These are phyloP conservation scores for Fusarium acutatum DNA, from an alignment of 2,329 filamentous ascomycete genomes.

Conservation along the genomic window DNA sequence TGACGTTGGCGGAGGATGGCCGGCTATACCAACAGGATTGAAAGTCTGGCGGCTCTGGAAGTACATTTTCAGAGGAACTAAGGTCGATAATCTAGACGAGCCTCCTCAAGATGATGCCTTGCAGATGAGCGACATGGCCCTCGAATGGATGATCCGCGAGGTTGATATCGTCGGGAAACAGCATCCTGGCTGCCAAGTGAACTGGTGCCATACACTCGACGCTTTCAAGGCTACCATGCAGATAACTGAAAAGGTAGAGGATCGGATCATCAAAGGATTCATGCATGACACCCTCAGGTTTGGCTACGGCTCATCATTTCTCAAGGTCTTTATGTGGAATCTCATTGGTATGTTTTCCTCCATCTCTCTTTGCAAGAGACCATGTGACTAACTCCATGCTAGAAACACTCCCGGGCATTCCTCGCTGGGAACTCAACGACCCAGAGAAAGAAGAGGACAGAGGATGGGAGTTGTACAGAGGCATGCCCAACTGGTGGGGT, in stretches of 20 bases:
- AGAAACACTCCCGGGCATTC: background rate
- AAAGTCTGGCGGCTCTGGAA: too few relatives aligned
- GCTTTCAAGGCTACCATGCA: too few relatives aligned
- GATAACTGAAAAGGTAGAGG: too few relatives aligned
- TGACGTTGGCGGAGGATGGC: too few relatives aligned
- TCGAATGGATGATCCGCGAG: too few relatives aligned
- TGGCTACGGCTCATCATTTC: slow-evolving; percentile 47
- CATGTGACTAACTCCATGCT: background rate
- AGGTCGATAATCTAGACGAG: too few relatives aligned
- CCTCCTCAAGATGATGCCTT: too few relatives aligned
- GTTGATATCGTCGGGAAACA: too few relatives aligned
- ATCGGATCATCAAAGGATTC: slow-evolving; percentile 24
- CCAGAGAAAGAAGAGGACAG: accelerated
- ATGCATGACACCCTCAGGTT: slow-evolving; percentile 51
- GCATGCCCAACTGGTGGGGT: background rate
- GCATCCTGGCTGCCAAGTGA: slow-evolving; percentile 36
- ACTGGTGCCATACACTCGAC: too few relatives aligned
- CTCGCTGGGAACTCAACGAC: background rate
- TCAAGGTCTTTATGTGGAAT: slow-evolving; percentile 52
- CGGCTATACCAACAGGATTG: too few relatives aligned
- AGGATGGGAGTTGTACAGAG: background rate
- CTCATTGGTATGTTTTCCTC: slow-evolving; percentile 48
- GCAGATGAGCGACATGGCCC: too few relatives aligned
- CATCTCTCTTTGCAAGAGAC: accelerated
- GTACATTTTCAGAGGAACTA: too few relatives aligned